Conservation (phyloP, 345 rosid species). For the Eucalyptus sp. region DNA sequence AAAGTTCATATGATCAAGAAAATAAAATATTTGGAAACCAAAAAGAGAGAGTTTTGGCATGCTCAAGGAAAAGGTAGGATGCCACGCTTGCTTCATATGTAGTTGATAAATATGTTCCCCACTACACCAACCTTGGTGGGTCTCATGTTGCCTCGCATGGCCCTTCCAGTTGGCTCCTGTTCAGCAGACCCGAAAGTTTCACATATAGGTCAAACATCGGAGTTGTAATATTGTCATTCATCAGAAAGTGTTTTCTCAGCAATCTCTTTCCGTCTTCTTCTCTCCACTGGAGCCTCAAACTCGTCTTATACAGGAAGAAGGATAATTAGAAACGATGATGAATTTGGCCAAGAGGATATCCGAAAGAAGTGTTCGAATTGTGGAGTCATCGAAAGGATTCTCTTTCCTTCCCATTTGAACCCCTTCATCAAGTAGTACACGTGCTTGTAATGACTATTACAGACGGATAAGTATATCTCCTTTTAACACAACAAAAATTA, state of each 20-base stretch:
- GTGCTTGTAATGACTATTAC: not conserved
- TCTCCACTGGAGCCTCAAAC: not conserved
- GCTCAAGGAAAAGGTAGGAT: conserved; percentile 7
- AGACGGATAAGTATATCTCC: not conserved
- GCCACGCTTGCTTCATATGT: not conserved
- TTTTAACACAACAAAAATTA: not conserved
- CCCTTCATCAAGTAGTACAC: not conserved
- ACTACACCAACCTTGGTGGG: conserved; percentile 25
- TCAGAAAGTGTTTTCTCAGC: not conserved
- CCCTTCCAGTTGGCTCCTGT: not conserved
- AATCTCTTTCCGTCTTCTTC: not conserved
- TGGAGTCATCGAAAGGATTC: not conserved
- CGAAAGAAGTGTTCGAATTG: not conserved
- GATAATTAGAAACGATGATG: not conserved
- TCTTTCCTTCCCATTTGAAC: not conserved
- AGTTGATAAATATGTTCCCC: conserved; percentile 30
- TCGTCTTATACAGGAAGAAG: not conserved
- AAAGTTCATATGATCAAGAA: not conserved
- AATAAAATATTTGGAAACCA: not conserved
- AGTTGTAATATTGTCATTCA: not conserved
- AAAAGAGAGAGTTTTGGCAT: conserved; percentile 18
- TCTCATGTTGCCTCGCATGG: conserved; percentile 2
- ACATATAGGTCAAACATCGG: not conserved
- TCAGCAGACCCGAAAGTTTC: not conserved
- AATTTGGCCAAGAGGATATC: not conserved